These are phyloP conservation scores for Penicillium sp. DNA, from an alignment of 2,329 filamentous ascomycete genomes.

Conservation along the genomic window DNA sequence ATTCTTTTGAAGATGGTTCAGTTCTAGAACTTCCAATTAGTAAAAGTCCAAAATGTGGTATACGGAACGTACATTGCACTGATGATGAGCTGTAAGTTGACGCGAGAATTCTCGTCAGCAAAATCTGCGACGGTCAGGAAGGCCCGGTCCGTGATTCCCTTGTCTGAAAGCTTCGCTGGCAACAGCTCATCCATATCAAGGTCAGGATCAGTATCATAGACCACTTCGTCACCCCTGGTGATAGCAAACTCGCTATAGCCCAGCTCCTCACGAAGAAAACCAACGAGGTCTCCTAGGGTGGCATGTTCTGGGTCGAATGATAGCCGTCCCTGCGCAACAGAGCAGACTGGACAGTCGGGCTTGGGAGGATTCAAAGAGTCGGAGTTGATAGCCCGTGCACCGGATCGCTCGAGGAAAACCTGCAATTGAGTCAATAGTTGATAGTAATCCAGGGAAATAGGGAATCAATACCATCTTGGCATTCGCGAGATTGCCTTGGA, in stretches of 20 bases:
- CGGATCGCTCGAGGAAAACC: conserved; percentile 70
- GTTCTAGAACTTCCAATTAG: conserved; percentile 19
- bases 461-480: conserved; percentile 61
- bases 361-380: conserved; percentile 61
- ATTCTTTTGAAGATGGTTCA: conserved; percentile 29
- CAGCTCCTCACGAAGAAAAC: conserved; percentile 63
- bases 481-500: conserved; percentile 64
- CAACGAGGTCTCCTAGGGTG: conserved; percentile 73
- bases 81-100: conserved; percentile 66
- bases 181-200: conserved; percentile 84
- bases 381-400: conserved; percentile 55
- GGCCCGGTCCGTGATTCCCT: conserved; percentile 66
- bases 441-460: neutral
- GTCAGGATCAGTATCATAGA: conserved; percentile 89
- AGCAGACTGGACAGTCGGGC: conserved; percentile 76
- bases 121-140: conserved; percentile 82
- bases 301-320: conserved; percentile 64
- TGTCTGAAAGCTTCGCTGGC: conserved; percentile 67
- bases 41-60: neutral
- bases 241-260: conserved; percentile 77
- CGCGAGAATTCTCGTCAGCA: conserved; percentile 61
- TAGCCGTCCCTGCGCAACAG: conserved; percentile 63
- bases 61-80: conserved; percentile 38
- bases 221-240: conserved; percentile 65
- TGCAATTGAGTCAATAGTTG: conserved; percentile 23